These are phyloP conservation scores for Monosporascus sp. DNA, from an alignment of 2,329 filamentous ascomycete genomes.

Conservation along the genomic window DNA sequence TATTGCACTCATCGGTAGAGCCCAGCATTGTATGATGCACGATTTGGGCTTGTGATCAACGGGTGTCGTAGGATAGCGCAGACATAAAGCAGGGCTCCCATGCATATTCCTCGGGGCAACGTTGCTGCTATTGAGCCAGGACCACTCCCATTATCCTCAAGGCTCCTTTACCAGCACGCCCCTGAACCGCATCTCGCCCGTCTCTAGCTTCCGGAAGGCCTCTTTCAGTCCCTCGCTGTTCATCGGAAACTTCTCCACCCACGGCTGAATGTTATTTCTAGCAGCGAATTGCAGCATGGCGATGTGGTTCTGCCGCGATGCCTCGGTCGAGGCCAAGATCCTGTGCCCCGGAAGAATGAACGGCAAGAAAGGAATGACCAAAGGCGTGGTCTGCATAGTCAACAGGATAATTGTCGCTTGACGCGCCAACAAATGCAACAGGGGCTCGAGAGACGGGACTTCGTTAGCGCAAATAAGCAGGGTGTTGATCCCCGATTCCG, in stretches of 20 bases:
- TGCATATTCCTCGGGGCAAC: not conserved
- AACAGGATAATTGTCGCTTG: slow-evolving; percentile 1
- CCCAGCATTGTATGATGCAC: too few relatives aligned
- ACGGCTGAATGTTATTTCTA: slow-evolving; percentile 8
- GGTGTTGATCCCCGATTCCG: not conserved
- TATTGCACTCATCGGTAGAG: too few relatives aligned
- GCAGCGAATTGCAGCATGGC: slow-evolving; percentile 11
- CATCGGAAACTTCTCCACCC: slow-evolving; percentile 13
- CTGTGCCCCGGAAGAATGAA: slow-evolving; percentile 1
- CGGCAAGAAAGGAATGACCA: not conserved
- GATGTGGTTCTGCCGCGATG: slow-evolving; percentile 10
- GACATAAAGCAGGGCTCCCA: not conserved
- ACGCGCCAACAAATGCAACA: not conserved
- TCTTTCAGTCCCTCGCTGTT: slow-evolving; percentile 6
- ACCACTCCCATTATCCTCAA: not conserved
- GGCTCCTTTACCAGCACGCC: slow-evolving; percentile 7
- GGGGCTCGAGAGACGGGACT: not conserved
- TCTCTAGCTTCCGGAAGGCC: slow-evolving; percentile 9
- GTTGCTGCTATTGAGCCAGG: not conserved
- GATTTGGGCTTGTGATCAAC: too few relatives aligned
- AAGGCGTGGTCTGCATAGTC: slow-evolving; percentile 2
- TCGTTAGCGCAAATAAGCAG: slow-evolving; percentile 1
- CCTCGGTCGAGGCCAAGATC: slow-evolving; percentile 6
- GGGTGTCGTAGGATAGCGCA: too few relatives aligned
- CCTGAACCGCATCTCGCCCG: slow-evolving; percentile 10